Evolutionary conservation across 2,329 filamentous ascomycete genomes (phyloP).

Genomic region (Epichloe scottii): DNA sequence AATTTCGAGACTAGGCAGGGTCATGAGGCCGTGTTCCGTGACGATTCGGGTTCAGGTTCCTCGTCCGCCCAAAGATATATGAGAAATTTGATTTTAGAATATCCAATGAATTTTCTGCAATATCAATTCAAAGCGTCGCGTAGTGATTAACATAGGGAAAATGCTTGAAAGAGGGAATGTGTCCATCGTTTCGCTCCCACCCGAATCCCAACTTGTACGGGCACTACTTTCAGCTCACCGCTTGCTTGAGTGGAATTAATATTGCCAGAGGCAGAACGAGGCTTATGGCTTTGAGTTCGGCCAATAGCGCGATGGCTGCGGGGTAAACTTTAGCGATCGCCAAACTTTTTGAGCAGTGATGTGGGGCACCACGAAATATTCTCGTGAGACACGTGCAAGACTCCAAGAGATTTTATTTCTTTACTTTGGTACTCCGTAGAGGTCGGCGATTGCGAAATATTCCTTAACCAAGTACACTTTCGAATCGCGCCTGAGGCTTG

Average conservation of each 20-base stretch:
- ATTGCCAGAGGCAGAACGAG: not conserved
- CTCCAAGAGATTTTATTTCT: too few species aligned
- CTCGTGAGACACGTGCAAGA: not conserved
- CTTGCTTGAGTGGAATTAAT: not conserved
- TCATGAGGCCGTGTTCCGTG: not conserved
- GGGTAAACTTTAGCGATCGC: not conserved
- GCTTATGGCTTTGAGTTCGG: not conserved
- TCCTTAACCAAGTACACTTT: not conserved
- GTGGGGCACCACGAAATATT: slow-evolving; percentile 1
- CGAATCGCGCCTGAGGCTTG: not conserved
- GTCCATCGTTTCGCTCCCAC: too few species aligned
- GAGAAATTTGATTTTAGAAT: too few species aligned
- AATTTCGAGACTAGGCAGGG: not conserved
- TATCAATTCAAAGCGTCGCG: too few species aligned
- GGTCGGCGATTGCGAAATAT: not conserved
- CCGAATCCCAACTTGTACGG: not conserved
- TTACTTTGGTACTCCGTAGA: too few species aligned
- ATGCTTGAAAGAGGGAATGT: too few species aligned
- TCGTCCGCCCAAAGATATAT: not conserved
- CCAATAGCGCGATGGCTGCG: not conserved
- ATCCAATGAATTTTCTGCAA: too few species aligned
- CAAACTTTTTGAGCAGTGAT: not conserved
- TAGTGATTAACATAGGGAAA: too few species aligned
- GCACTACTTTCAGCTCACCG: not conserved
- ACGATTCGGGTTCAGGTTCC: not conserved